These are phyloP conservation scores for Aspergillus neotritici DNA, from an alignment of 2,329 filamentous ascomycete species.

Conservation along the genomic window DNA sequence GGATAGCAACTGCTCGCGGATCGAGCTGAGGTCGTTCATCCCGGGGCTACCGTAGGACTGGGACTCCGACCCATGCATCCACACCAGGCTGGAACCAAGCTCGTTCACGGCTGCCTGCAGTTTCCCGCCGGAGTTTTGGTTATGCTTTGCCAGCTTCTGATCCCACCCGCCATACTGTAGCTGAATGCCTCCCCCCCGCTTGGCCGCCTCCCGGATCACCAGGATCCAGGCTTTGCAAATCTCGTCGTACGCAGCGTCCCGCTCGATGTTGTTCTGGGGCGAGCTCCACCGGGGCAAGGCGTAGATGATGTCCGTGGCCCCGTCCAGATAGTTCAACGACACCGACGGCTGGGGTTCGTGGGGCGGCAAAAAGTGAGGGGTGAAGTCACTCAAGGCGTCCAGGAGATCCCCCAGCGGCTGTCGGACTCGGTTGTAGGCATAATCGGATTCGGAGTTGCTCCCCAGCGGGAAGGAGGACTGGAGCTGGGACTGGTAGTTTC, in stretches of 20 bases:
- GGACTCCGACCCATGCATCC: constrained; percentile 56
- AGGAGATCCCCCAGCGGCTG: constrained; percentile 73
- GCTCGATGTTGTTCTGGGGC: constrained; percentile 82
- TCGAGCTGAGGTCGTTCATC: constrained; percentile 41
- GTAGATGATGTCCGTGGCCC: constrained; percentile 85
- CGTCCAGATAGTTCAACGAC: constrained; percentile 82
- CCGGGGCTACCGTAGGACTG: constrained; percentile 25
- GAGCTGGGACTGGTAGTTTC: constrained; percentile 73
- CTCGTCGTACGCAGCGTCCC: constrained; percentile 93
- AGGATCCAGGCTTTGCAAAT: constrained; percentile 89
- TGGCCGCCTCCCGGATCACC: constrained; percentile 84
- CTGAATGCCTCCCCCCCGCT: constrained; percentile 83
- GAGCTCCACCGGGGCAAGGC: constrained; percentile 85
- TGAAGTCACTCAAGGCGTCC: constrained; percentile 88
- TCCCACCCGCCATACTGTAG: constrained; percentile 91
- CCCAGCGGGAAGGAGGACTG: constrained; percentile 77
- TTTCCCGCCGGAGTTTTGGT: constrained; percentile 76
- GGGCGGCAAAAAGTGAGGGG: constrained; percentile 88
- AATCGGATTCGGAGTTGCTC: constrained; percentile 79
- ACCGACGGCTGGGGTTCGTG: constrained; percentile 77
- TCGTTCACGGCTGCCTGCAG: constrained; percentile 74
- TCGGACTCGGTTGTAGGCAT: constrained; percentile 88
- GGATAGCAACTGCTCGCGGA: constrained; percentile 52
- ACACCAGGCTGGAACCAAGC: constrained; percentile 67
- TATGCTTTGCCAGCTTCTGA: constrained; percentile 77